Percentiles rank a stretch among this genome's conserved stretches.
phyloP scores from a whole-genome alignment of 108 stramenopile genomes.

The Chaetoceros tenuissimus region DNA sequence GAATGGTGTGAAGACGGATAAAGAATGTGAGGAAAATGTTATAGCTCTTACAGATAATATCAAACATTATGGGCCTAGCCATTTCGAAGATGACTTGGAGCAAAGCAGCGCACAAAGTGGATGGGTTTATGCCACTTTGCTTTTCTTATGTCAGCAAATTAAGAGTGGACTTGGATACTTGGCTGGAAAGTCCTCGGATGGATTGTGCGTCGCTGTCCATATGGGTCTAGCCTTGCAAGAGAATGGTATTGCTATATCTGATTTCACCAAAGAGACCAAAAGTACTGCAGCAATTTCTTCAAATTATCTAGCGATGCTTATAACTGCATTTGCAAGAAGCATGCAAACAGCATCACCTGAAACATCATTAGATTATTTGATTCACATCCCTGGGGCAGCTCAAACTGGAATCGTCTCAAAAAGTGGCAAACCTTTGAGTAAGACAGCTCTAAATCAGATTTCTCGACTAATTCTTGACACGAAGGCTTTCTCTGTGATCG shows the following conservation, averaged over 20 bases:
- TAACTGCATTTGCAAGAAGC: not conserved
- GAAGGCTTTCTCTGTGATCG: constrained; percentile 29
- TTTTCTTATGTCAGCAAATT: not conserved
- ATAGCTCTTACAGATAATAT: not conserved
- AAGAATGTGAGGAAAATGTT: not conserved
- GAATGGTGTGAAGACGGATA: not conserved
- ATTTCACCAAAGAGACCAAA: not conserved
- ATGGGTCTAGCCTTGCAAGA: not conserved
- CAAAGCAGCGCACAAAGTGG: not conserved
- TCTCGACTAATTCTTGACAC: constrained; percentile 34
- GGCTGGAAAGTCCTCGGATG: not conserved
- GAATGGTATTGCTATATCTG: not conserved
- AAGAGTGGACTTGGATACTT: not conserved
- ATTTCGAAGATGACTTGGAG: not conserved
- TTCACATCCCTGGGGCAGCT: constrained; percentile 1
- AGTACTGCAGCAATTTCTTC: not conserved
- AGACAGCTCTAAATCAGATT: constrained; percentile 25
- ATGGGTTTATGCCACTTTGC: not conserved
- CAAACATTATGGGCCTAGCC: not conserved
- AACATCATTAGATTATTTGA: constrained; percentile 7
- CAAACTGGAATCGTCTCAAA: not conserved
- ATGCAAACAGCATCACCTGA: not conserved
- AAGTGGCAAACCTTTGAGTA: constrained; percentile 1
- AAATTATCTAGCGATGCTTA: not conserved
- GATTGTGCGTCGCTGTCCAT: not conserved